Evolutionary conservation across 2,329 filamentous ascomycete genomes (phyloP).

Genomic region (Madurella mycetomatis): DNA sequence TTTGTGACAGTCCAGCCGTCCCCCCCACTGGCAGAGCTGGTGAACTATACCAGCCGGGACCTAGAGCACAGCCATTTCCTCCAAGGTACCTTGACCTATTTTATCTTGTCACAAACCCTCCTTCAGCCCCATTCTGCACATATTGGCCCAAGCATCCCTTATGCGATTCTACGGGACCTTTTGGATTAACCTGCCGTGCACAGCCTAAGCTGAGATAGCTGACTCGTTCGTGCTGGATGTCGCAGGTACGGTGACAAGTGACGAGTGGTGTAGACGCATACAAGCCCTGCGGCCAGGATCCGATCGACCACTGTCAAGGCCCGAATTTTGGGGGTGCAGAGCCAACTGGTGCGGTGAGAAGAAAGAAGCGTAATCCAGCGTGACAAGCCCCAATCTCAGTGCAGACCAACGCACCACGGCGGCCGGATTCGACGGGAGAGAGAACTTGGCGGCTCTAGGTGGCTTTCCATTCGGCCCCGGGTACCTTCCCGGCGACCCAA

Average conservation of each 20-base stretch:
- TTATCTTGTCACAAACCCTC: too few species aligned
- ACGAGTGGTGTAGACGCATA: too few species aligned
- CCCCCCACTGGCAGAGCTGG: not conserved
- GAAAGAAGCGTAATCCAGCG: not conserved
- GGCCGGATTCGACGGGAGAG: conserved; percentile 12
- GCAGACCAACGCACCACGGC: conserved; percentile 7
- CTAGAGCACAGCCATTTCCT: too few species aligned
- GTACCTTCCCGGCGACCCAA: not conserved
- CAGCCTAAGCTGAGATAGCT: not conserved
- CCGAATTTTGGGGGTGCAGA: not conserved
- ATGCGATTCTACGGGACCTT: too few species aligned
- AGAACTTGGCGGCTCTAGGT: conserved; percentile 22
- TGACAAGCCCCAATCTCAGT: conserved; percentile 6
- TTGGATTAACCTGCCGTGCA: too few species aligned
- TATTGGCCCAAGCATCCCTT: too few species aligned
- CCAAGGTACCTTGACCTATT: too few species aligned
- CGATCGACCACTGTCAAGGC: too few species aligned
- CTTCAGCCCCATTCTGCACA: too few species aligned
- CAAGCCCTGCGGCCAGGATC: too few species aligned
- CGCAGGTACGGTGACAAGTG: not conserved
- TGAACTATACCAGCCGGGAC: not conserved
- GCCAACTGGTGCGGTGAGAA: not conserved
- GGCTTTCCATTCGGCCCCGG: conserved; percentile 21
- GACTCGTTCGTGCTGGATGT: not conserved
- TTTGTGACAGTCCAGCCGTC: not conserved